phyloP scores from a whole-genome alignment of 2,329 filamentous ascomycete genomes.

The Neonectria neomacrospora region DNA sequence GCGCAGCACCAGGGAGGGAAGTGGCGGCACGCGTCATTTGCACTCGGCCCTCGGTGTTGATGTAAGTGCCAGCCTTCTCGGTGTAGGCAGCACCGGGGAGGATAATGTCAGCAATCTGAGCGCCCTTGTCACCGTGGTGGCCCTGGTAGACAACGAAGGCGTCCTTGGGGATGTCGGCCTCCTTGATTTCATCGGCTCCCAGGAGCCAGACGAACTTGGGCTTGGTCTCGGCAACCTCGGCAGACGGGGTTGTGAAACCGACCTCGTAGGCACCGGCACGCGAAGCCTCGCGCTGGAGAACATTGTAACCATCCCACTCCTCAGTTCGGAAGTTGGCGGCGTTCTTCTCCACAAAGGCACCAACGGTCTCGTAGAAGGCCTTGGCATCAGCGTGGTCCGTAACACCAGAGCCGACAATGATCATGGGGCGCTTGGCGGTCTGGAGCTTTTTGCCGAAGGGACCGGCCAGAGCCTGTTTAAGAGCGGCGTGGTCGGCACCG shows the following conservation, averaged over 20 bases:
- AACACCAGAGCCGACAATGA: slow-evolving; percentile 91
- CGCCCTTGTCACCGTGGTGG: slow-evolving; percentile 94
- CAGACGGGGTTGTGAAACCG: slow-evolving; percentile 89
- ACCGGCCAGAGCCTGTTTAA: slow-evolving; percentile 88
- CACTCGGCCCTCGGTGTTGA: slow-evolving; percentile 97
- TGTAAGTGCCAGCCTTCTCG: slow-evolving; percentile 94
- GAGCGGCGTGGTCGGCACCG: slow-evolving; percentile 78
- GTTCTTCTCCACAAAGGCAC: slow-evolving; percentile 93
- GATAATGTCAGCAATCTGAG: slow-evolving; percentile 91
- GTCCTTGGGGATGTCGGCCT: slow-evolving; percentile 90
- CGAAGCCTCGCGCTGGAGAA: slow-evolving; percentile 93
- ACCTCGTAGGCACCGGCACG: slow-evolving; percentile 94
- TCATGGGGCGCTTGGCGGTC: slow-evolving; percentile 91
- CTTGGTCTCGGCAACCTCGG: slow-evolving; percentile 82
- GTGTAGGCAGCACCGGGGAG: slow-evolving; percentile 96
- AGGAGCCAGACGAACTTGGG: slow-evolving; percentile 98
- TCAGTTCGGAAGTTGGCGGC: slow-evolving; percentile 85
- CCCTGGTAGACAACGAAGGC: slow-evolving; percentile 98
- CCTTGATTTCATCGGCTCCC: slow-evolving; percentile 89
- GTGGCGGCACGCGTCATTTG: slow-evolving; percentile 94
- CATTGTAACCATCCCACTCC: slow-evolving; percentile 98
- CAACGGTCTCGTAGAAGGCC: slow-evolving; percentile 91
- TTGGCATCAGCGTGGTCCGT: slow-evolving; percentile 93
- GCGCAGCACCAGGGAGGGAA: slow-evolving; percentile 85
- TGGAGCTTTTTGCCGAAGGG: slow-evolving; percentile 93